Evolutionary conservation across 345 rosid species (phyloP), one percentile per base, ranked within the genome.

Genomic region (Syzygium oleosum): DNA sequence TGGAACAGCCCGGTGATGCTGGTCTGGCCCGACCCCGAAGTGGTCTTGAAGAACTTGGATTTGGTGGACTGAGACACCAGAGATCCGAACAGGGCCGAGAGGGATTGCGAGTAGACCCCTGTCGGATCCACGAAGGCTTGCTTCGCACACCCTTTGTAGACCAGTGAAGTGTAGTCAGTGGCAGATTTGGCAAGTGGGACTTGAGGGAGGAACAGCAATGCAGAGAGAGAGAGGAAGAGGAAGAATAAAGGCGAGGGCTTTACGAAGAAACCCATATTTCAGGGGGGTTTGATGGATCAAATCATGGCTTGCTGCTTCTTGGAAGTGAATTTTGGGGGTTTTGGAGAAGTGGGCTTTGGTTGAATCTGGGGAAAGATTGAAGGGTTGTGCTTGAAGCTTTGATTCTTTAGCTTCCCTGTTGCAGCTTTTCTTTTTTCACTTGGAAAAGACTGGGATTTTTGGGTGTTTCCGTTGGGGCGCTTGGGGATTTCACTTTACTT

Each of bases 141-240:
- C 90, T 92, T 96, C 13, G 99, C 93, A 68, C 99, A 98, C 5
- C 99, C 99, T 89, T 96, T 96, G 93, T 95, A 98, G 87, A 98
- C 98, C 88, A 98, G 87, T 86, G 94, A 86, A 52, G 90, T 90
- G 93, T 90, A 94, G 84, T 96, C 99, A 41, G 94, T 56, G 52
- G 92, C 94, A 41, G 98, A 92, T 84, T 91, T 90, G 12, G 88
- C 91, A 31, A 91, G 86, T 59, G 91, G 89, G 52, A 91, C 56
- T 46, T 91, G 87, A 87, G 83, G 85, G 92, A 92, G 89, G 85
- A 90, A 88, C 87, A 89, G 55, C 25, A 92, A 88, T 84, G 91
- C 85, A 52, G 92, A 55, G 73, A 92, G 84, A 88, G 83, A 86
- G 91, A 90, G 89, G 84, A 87, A 87, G 84, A 87, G 89, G 86